Evolutionary conservation across 768 basidiomycete genomes (phyloP).

Genomic region (Cubamyces sp.): DNA sequence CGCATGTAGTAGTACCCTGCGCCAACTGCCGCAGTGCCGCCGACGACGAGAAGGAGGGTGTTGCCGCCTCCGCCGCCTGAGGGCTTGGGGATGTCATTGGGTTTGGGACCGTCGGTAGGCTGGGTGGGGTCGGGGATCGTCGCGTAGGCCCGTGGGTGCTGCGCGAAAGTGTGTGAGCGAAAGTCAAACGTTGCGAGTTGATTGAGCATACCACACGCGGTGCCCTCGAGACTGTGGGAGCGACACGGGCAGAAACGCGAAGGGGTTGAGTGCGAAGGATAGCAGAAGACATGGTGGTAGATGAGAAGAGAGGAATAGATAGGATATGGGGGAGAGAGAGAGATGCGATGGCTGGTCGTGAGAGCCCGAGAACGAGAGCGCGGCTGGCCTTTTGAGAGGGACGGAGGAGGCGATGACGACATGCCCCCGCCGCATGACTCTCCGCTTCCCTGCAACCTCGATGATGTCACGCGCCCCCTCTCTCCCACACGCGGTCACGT

Average conservation of each 20-base stretch:
- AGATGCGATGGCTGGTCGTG: not conserved
- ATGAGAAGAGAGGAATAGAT: constrained; percentile 1
- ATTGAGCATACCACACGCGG: constrained; percentile 9
- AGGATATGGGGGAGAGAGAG: not conserved
- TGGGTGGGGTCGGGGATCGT: constrained; percentile 33
- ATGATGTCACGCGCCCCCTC: constrained; percentile 20
- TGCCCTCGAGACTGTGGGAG: constrained; percentile 22
- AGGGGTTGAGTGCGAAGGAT: constrained; percentile 32
- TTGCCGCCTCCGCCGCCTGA: constrained; percentile 26
- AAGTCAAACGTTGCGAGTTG: not conserved
- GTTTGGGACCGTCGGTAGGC: constrained; percentile 30
- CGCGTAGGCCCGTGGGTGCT: constrained; percentile 30
- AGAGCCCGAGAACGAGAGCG: not conserved
- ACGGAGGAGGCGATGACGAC: constrained; percentile 20
- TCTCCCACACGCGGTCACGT: constrained; percentile 19
- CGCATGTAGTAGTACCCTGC: constrained; percentile 44
- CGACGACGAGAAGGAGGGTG: constrained; percentile 37
- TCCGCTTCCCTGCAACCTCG: not conserved
- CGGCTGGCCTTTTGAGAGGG: constrained; percentile 17
- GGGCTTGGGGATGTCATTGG: constrained; percentile 27
- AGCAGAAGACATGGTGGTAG: constrained; percentile 24
- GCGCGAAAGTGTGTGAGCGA: not conserved
- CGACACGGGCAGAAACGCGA: constrained; percentile 25
- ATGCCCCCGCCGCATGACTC: constrained; percentile 18
- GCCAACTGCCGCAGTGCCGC: constrained; percentile 38